phyloP scores from a whole-genome alignment of 352 stramenopile genomes.

The Pythium monospermum region DNA sequence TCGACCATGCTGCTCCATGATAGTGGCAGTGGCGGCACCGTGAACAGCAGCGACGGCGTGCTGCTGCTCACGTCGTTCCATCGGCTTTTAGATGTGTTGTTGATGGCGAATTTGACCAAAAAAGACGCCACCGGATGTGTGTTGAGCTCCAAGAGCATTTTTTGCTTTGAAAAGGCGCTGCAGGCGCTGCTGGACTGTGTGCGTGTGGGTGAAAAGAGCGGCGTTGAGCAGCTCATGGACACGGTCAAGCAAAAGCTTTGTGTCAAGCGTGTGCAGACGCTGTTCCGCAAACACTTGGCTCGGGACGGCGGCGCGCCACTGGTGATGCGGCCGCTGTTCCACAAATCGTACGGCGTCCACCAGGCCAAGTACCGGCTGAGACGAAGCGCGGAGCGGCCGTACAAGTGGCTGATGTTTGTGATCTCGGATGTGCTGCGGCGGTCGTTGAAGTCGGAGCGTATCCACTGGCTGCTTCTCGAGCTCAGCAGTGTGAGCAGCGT shows the following conservation, averaged over 20 bases:
- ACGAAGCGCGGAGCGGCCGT: constrained; percentile 34
- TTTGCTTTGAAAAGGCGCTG: constrained; percentile 62
- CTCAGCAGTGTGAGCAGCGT: constrained; percentile 44
- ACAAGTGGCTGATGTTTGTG: constrained; percentile 53
- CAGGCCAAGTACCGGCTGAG: constrained; percentile 25
- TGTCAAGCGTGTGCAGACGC: constrained; percentile 61
- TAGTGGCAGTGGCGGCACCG: constrained; percentile 22
- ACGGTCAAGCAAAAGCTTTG: constrained; percentile 65
- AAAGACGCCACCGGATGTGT: constrained; percentile 47
- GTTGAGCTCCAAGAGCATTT: constrained; percentile 53
- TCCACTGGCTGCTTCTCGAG: constrained; percentile 31
- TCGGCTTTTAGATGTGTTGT: constrained; percentile 43
- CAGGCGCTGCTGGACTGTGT: constrained; percentile 55
- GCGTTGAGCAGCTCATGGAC: constrained; percentile 63
- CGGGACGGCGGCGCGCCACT: constrained; percentile 62
- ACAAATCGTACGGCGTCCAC: constrained; percentile 45
- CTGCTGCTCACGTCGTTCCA: constrained; percentile 55
- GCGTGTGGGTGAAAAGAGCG: constrained; percentile 53
- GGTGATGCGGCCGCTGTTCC: constrained; percentile 69
- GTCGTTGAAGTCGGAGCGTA: constrained; percentile 28
- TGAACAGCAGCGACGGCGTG: constrained; percentile 36
- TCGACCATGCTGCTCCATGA: constrained; percentile 39
- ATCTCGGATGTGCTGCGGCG: constrained; percentile 54
- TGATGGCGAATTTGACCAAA: constrained; percentile 44
- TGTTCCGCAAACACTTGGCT: constrained; percentile 62